Base-by-base conservation (phyloP, 768 basidiomycete species). In the Kwoniella sp. region DNA sequence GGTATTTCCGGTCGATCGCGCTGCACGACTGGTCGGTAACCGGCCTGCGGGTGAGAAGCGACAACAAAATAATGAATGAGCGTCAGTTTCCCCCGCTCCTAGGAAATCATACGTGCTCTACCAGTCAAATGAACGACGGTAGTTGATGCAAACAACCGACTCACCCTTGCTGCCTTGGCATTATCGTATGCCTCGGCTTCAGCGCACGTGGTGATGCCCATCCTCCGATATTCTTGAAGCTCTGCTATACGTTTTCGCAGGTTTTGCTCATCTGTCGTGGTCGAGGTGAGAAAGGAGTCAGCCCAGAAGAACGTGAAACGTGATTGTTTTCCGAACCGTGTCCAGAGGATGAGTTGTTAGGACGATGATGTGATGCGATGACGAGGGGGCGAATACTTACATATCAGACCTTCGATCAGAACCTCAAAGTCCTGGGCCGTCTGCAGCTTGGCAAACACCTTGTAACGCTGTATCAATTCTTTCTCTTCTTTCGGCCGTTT, bases 101-200 rank as follows among this genome's bases (percentile, higher is more conserved):
- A n/a, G n/a, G n/a, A n/a, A n/a, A n/a, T n/a, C n/a, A n/a, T n/a
- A n/a, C n/a, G n/a, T n/a, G n/a, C n/a, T n/a, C n/a, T n/a, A n/a
- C n/a, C n/a, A n/a, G n/a, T n/a, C n/a, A n/a, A n/a, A n/a, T n/a
- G n/a, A n/a, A n/a, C n/a, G n/a, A n/a, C n/a, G n/a, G n/a, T n/a
- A n/a, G n/a, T n/a, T n/a, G n/a, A n/a, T n/a, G n/a, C 40, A 44
- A 21, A 22, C 52, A 22, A 27, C 8, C 48, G 25, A 49, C 88
- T 62, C 73, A 92, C 92, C 68, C 92, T 83, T 69, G 88, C 88
- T 27, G 84, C 81, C 56, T 86, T 82, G 74, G 92, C 91, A 37
- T 81, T 79, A 50, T 93, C 90, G 73, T 91, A 97, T 73, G 89
- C 91, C 46, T 95, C 92, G 33, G 94, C 90, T 68, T 97, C 95